Evolutionary conservation across 2,329 filamentous ascomycete species (phyloP).

Genomic region (Stromatinia cepivora): DNA sequence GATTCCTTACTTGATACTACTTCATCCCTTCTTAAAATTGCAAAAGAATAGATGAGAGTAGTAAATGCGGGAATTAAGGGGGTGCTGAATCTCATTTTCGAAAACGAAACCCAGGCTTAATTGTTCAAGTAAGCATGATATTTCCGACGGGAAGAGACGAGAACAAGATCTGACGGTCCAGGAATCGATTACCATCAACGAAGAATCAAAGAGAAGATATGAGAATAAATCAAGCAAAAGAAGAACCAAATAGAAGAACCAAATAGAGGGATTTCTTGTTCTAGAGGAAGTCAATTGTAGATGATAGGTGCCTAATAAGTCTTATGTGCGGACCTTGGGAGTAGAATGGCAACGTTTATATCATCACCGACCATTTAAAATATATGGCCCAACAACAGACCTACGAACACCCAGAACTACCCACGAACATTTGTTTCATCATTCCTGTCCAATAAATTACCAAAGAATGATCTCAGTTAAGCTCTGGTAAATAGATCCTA

Average conservation of each 20-base stretch:
- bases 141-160: background rate
- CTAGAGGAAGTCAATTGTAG: accelerated
- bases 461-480: too few species aligned
- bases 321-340: too few species aligned
- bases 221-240: background rate
- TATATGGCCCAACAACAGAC: background rate
- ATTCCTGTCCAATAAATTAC: background rate
- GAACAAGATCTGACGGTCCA: background rate
- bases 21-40: too few species aligned
- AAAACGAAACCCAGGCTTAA: accelerated
- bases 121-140: background rate
- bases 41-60: too few species aligned
- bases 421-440: too few species aligned
- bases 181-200: background rate
- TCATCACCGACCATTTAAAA: background rate
- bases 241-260: too few species aligned
- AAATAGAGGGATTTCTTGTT: background rate
- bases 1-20: too few species aligned
- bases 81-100: background rate
- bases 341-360: background rate
- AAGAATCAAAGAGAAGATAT: background rate
- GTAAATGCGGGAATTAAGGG: background rate
- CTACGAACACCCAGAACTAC: background rate
- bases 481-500: too few species aligned
- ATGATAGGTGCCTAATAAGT: background rate